Base-by-base conservation (phyloP, 192 early-diverging fungal species). In the Cetraspora pellucida region DNA sequence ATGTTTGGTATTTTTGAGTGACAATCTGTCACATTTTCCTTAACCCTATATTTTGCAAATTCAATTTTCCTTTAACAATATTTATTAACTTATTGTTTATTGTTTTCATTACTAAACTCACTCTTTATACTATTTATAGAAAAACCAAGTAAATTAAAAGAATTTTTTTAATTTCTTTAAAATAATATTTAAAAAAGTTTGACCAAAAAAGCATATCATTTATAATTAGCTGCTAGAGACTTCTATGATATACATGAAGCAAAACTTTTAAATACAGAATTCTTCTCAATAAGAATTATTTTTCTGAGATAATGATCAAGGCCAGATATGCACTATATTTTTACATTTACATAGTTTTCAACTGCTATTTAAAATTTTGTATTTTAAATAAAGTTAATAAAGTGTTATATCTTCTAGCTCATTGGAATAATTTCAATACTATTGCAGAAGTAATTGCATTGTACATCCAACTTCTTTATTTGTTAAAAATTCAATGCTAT, bases 321-420 rank as follows among this genome's bases (percentile, higher is more conserved):
- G 64, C 64, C 64, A 66, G n/a, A 66, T 66, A n/a, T 17, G 28
- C 3, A 66, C 31, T 2, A 66, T 44, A 21, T 66, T 66, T 17
- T 66, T 17, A n/a, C 8, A 0, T 10, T 30, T 17, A 28, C 28
- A 64, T 64, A 30, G 28, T 64, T 31, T 31, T 27, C 28, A 64
- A 31, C 17, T 28, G 10, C 63, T 27, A 16, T 64, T 64, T 28
- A 9, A 11, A 64, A 28, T 9, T 64, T 8, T 66, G 7, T 66
- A 45, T 37, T 7, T 66, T 66, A 66, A 45, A 31, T 43, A 44
- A 1, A 66, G 8, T 30, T 66, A 7, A 66, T 30, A 66, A 4
- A 66, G n/a, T 10, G 6, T 11, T 37, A 66, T 3, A n/a, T 66
- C 16, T 43, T 66, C 28, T 1, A 66, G n/a, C 10, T 66, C 64